Evolutionary conservation across 768 basidiomycete genomes (phyloP), one percentile per base, ranked within the genome.

Genomic region (Boletus patriciae): DNA sequence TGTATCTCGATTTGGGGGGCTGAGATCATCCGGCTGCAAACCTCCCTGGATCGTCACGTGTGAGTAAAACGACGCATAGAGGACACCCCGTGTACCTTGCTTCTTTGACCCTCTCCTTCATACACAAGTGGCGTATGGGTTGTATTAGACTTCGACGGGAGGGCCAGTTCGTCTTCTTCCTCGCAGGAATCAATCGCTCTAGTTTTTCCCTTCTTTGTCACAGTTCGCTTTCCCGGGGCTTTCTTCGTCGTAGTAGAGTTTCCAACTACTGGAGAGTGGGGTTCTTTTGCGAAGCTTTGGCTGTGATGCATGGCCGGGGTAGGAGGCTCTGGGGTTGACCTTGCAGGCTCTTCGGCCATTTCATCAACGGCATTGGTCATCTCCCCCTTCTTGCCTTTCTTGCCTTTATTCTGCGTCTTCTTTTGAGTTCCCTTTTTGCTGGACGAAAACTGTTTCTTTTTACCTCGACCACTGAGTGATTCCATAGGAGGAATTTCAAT

Each of bases 351-450:
- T 19, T 55, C 65, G 4, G 23, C 52, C 3, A n/a, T 43, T 51
- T 55, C 55, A 42, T 54, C 63, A 13, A 63, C 62, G 21, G 34
- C 52, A 44, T 10, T 40, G 0, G 29, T 29, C 3, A 19, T 33
- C 12, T 65, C 70, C 52, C 58, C 66, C 58, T 70, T 71, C 52
- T 64, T 62, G 19, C 72, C 70, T 46, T 71, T 73, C 54, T 54
- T 68, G 48, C 62, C 62, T 54, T 64, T 67, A 11, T 48, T 52
- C 38, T 48, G 61, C 16, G 44, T 34, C 27, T 66, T 74, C 19
- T 42, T 37, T 46, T 60, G 67, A 4, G 54, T 54, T 61, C 65
- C 68, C 45, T 66, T 64, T 55, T 68, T 62, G 38, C 63, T 62
- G 13, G 60, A 47, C 27, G 47, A 1, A 0, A 9, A 18, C 19